Evolutionary conservation across 306 rosid species (phyloP).

Genomic region (Cotoneaster glaucophyllus): DNA sequence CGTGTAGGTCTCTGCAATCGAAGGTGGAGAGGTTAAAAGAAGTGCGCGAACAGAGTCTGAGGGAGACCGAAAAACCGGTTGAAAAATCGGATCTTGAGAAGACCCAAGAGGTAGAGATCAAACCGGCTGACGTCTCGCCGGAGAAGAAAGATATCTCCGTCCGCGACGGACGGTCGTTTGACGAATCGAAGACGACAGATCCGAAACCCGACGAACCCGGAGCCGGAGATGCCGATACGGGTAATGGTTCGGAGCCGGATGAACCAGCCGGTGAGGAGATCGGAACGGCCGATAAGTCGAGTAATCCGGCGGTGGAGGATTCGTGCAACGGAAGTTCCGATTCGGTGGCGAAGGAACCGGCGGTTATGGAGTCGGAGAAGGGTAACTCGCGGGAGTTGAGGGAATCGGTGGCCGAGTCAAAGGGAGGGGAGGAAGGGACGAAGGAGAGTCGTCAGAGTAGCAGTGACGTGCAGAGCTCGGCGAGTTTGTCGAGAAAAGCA

Average conservation of each 20-base stretch:
- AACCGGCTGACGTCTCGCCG: background rate
- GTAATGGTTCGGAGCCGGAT: background rate
- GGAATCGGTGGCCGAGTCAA: conserved; percentile 22
- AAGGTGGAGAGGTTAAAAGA: conserved; percentile 22
- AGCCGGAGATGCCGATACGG: background rate
- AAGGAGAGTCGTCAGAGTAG: conserved; percentile 3
- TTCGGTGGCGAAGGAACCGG: conserved; percentile 16
- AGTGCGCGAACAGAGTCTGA: conserved; percentile 7
- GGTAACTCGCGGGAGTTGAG: conserved; percentile 11
- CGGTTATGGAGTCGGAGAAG: conserved; percentile 8
- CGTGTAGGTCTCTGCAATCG: conserved; percentile 20
- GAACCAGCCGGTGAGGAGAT: background rate
- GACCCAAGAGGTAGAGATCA: background rate
- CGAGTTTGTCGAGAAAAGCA: conserved; percentile 21
- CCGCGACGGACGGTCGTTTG: conserved; percentile 1
- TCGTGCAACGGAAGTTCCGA: conserved; percentile 26
- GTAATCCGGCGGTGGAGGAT: conserved; percentile 18
- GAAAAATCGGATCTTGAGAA: conserved; percentile 19
- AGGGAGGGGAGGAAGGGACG: background rate
- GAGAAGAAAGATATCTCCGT: background rate
- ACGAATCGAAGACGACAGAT: conserved; percentile 19
- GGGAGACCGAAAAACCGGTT: background rate
- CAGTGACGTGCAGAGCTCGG: conserved; percentile 25
- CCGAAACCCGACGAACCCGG: background rate
- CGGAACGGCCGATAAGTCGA: conserved; percentile 2